A percentile compares a stretch with the other conserved stretches of the same genome.
These are phyloP conservation scores for Berkeleyomyces rouxiae DNA, from an alignment of 2,329 filamentous ascomycete genomes.

Conservation along the genomic window DNA sequence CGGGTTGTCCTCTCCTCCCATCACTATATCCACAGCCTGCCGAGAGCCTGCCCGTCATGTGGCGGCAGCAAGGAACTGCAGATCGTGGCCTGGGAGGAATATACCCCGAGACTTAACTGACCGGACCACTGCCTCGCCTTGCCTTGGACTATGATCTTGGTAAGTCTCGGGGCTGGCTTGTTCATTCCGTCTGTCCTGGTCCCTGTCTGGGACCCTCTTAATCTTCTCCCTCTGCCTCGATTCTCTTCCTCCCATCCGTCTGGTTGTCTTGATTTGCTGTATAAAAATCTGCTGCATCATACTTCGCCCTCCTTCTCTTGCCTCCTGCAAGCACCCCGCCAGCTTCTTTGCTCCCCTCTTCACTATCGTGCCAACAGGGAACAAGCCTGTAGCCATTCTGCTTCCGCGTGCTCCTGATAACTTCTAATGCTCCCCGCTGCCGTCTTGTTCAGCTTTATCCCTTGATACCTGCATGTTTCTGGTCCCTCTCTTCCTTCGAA, in stretches of 20 bases:
- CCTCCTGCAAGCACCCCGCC: neutral
- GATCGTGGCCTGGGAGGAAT: constrained; percentile 1
- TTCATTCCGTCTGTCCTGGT: neutral
- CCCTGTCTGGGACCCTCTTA: neutral
- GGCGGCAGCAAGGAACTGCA: neutral
- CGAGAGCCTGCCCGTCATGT: neutral
- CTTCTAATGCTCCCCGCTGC: neutral
- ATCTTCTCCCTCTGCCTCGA: neutral
- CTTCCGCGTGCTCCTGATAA: neutral
- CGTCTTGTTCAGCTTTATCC: neutral
- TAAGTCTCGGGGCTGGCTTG: neutral
- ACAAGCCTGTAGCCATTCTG: neutral
- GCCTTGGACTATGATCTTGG: neutral
- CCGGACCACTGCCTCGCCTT: neutral
- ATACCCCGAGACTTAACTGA: neutral
- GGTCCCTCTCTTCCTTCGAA: neutral
- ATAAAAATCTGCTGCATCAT: neutral
- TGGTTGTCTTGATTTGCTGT: neutral
- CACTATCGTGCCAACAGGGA: neutral
- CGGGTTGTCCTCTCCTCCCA: neutral
- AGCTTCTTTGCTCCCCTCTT: neutral
- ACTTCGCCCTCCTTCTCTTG: neutral
- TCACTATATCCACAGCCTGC: neutral
- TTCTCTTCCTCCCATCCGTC: neutral
- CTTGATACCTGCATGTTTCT: constrained; percentile 1